Evolutionary conservation across 2,329 filamentous ascomycete genomes (phyloP).

Genomic region (Albifimbria verrucaria): DNA sequence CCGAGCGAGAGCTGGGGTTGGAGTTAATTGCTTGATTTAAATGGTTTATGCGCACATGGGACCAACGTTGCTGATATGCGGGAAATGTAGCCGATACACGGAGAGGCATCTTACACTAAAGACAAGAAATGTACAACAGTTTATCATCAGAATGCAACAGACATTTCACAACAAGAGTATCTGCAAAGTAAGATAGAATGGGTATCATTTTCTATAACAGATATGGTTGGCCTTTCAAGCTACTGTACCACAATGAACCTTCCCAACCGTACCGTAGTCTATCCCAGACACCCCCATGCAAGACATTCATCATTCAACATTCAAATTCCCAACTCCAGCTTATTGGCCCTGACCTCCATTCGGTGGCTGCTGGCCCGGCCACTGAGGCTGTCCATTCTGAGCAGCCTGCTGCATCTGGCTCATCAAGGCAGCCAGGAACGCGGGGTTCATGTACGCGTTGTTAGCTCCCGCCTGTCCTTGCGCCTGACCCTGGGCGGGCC

Average conservation of each 20-base stretch:
- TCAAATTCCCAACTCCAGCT: constrained; percentile 4
- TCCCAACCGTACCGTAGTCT: no score
- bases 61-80: neutral
- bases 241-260: no score
- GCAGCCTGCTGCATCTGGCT: constrained; percentile 34
- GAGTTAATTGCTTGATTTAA: neutral
- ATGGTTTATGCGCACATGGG: neutral
- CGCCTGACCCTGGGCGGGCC: constrained; percentile 24
- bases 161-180: no score
- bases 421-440: constrained; percentile 51
- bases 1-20: no score
- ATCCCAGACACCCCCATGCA: constrained; percentile 3
- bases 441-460: constrained; percentile 53
- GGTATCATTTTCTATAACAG: no score
- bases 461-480: constrained; percentile 30
- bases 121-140: no score
- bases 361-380: constrained; percentile 25
- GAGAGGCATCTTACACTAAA: no score
- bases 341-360: constrained; percentile 22
- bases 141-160: no score
- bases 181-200: no score
- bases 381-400: constrained; percentile 26
- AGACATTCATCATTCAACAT: neutral
- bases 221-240: no score
- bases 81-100: no score